Percentiles rank a stretch among this genome's conserved stretches.
Evolutionary conservation across 768 basidiomycete genomes (phyloP).

Genomic region (Solioccasus polychromus): DNA sequence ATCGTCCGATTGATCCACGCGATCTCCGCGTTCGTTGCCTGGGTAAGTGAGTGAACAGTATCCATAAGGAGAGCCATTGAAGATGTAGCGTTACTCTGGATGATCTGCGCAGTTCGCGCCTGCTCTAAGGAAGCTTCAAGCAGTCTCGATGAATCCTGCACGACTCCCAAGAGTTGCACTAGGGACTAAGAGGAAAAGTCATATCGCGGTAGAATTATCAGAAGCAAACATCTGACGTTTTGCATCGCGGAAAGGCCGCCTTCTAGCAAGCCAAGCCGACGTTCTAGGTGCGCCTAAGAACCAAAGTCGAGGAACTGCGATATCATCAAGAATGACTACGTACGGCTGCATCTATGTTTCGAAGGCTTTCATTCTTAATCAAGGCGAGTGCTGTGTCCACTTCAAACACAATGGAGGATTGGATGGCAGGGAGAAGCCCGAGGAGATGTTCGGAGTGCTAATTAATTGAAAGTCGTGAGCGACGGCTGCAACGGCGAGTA

Average conservation of each 20-base stretch:
- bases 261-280: constrained; percentile 26
- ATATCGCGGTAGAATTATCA: constrained; percentile 4
- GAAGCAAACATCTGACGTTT: constrained; percentile 26
- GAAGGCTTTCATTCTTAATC: constrained; percentile 28
- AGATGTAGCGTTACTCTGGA: constrained; percentile 36
- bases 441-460: constrained; percentile 30
- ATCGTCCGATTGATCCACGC: constrained; percentile 48
- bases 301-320: constrained; percentile 7
- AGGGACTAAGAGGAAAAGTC: constrained; percentile 21
- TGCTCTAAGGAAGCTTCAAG: constrained; percentile 32
- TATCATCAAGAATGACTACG: constrained; percentile 7
- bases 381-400: constrained; percentile 22
- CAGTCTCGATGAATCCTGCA: constrained; percentile 23
- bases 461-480: constrained; percentile 1
- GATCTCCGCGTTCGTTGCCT: constrained; percentile 41
- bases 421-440: constrained; percentile 20
- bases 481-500: neutral
- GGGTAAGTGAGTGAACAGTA: constrained; percentile 37
- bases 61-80: constrained; percentile 37
- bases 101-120: constrained; percentile 30
- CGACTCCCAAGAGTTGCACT: constrained; percentile 13
- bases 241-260: constrained; percentile 27
- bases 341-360: constrained; percentile 26
- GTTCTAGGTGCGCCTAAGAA: constrained; percentile 30
- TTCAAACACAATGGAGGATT: constrained; percentile 25